Evolutionary conservation across 2,329 filamentous ascomycete genomes (phyloP), one percentile per base, ranked within the genome.

Genomic region (Rhexocercosporidium sp.): DNA sequence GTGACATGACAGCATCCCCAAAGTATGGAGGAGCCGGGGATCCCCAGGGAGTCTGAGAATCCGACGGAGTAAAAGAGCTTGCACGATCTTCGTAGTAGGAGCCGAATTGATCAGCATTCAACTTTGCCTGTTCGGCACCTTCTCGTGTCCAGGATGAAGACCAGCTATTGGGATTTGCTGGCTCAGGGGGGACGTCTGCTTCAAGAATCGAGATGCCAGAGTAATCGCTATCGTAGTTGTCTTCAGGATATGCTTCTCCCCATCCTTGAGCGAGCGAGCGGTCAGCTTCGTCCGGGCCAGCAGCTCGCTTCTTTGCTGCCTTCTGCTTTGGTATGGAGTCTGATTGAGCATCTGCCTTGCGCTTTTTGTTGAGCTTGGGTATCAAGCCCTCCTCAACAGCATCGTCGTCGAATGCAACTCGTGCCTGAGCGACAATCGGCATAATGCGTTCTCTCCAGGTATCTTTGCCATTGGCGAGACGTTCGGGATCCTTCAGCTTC

Each of bases 401-500:
- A n/a, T 25, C 49, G 56, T 46, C 49, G 63, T 41, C 66, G 44
- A 9, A 60, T 65, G 25, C 65, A 34, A 49, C 53, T 49, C 22
- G 47, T 37, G 60, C 60, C 16, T 54, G 47, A 12, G 60, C 46
- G 3, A 62, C 60, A 25, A 34, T 47, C 1, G 46, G 60, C 60
- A 62, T 53, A 20, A 62, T 47, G n/a, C 49, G 60, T 7, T 66
- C 66, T 51, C 67, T 62, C 70, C 66, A 70, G 9, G 39, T 53
- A 20, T 63, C 68, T 14, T 53, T 63, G n/a, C 66, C 20, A 6
- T 49, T 62, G 12, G 49, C 34, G 2, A 69, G 57, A 59, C 63
- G 65, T 12, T 68, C 20, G 1, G 62, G 60, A 29, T 66, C 64
- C 37, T 68, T 72, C n/a, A 73, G 51, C 20, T 56, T 63, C 5